A percentile compares a stretch with the other conserved stretches of the same genome.
phyloP scores from a whole-genome alignment of 163 green algal genomes.

The Scenedesmus sp. region DNA sequence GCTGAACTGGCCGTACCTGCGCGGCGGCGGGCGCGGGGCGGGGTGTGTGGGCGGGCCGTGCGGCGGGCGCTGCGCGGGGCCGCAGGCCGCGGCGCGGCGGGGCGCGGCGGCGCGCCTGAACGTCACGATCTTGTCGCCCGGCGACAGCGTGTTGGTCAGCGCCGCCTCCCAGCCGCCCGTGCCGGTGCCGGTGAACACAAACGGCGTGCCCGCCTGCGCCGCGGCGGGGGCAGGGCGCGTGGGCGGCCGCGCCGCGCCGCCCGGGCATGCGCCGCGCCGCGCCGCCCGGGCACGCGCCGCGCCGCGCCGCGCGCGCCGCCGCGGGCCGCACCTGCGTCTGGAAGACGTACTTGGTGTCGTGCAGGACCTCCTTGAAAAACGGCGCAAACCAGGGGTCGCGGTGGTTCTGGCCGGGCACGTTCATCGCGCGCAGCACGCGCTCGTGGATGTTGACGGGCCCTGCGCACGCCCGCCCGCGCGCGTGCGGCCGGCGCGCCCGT shows the following conservation, averaged over 20 bases:
- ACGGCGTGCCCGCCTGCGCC: conserved; percentile 83
- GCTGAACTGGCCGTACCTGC: conserved; percentile 96
- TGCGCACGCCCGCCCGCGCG: no score
- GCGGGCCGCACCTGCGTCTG: conserved; percentile 25
- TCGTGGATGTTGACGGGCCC: conserved; percentile 99
- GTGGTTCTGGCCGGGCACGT: conserved; percentile 91
- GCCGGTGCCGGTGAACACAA: conserved; percentile 92
- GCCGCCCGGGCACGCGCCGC: no score
- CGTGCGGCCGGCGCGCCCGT: no score
- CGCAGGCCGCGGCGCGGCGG: no score
- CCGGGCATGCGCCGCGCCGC: no score
- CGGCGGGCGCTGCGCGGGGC: no score
- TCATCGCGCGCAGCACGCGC: conserved; percentile 89
- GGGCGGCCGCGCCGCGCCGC: no score
- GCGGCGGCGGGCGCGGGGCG: no score
- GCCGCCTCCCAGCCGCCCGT: conserved; percentile 93
- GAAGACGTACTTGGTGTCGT: conserved; percentile 89
- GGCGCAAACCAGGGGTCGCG: conserved; percentile 93
- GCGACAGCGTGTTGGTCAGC: conserved; percentile 97
- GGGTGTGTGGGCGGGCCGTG: no score
- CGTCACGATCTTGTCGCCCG: conserved; percentile 91
- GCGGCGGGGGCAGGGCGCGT: no score
- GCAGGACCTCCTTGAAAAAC: conserved; percentile 86
- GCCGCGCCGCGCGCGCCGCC: conserved; percentile 25
- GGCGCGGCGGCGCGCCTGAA: neutral